Conservation (phyloP, 495 filamentous ascomycete species). For the Neurospora sp. region DNA sequence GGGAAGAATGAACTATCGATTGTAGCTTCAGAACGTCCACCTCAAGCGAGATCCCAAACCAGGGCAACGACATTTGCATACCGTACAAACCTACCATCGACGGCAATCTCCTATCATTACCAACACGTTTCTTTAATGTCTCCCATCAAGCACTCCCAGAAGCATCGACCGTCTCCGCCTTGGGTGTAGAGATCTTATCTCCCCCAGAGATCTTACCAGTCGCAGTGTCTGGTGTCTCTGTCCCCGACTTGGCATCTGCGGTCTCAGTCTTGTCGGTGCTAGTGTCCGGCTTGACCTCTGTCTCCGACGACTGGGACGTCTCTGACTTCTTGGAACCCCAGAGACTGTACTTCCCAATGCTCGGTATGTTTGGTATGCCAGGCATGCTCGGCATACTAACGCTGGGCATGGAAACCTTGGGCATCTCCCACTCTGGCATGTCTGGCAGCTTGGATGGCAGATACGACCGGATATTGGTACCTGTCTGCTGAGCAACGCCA, state of each 20-base stretch:
- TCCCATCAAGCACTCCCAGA: neutral
- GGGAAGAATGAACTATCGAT: neutral
- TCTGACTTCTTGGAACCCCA: constrained; percentile 8
- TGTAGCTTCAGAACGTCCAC: neutral
- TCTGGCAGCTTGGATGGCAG: constrained; percentile 33
- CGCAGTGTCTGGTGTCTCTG: neutral
- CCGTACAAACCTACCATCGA: neutral
- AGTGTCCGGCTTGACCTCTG: neutral
- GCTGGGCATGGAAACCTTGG: constrained; percentile 18
- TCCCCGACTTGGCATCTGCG: neutral
- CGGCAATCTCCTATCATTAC: neutral
- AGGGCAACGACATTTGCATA: neutral
- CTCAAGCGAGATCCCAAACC: neutral
- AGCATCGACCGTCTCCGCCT: neutral
- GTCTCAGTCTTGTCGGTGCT: neutral
- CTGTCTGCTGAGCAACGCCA: constrained; percentile 32
- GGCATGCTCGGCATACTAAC: constrained; percentile 17
- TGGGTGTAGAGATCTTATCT: neutral
- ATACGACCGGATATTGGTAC: constrained; percentile 27
- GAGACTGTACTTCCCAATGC: constrained; percentile 10
- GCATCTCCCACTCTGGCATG: constrained; percentile 14
- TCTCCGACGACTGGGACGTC: neutral
- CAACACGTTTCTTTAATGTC: neutral
- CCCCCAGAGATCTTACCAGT: neutral
- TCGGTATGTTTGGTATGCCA: constrained; percentile 12